Evolutionary conservation across 1,284 basidiomycete species (phyloP).

Genomic region (Ceratorhiza oryzae-sativae): DNA sequence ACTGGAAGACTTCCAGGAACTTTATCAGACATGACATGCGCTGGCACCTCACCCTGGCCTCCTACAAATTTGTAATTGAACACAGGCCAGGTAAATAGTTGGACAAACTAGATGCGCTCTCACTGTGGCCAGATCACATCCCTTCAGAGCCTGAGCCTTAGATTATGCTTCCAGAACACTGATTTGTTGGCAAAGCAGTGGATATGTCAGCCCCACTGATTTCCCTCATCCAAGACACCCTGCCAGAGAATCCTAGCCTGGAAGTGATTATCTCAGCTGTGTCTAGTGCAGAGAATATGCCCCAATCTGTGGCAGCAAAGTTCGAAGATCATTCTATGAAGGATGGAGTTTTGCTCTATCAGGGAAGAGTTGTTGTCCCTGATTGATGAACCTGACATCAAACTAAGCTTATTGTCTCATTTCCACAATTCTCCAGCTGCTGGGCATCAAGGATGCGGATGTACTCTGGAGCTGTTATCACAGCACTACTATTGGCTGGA

Average conservation of each 20-base stretch:
- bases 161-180: background rate
- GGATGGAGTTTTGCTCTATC: conserved; percentile 11
- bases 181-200: background rate
- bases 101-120: conserved; percentile 47
- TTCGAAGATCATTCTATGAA: background rate
- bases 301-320: background rate
- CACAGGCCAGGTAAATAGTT: conserved; percentile 46
- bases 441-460: conserved; percentile 48
- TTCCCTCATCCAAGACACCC: background rate
- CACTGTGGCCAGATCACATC: conserved; percentile 41
- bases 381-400: conserved; percentile 19
- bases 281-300: background rate
- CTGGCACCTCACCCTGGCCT: conserved; percentile 45
- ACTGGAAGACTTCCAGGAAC: conserved; percentile 44
- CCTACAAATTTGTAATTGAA: conserved; percentile 45
- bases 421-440: conserved; percentile 27
- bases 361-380: conserved; percentile 31
- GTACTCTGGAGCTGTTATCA: conserved; percentile 42
- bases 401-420: background rate
- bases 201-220: background rate
- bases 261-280: background rate
- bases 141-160: background rate
- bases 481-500: conserved; percentile 17
- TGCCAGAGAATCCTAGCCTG: background rate
- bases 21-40: conserved; percentile 45